Evolutionary conservation across 2,329 filamentous ascomycete genomes (phyloP).

Genomic region (Hypoxylon sp.): DNA sequence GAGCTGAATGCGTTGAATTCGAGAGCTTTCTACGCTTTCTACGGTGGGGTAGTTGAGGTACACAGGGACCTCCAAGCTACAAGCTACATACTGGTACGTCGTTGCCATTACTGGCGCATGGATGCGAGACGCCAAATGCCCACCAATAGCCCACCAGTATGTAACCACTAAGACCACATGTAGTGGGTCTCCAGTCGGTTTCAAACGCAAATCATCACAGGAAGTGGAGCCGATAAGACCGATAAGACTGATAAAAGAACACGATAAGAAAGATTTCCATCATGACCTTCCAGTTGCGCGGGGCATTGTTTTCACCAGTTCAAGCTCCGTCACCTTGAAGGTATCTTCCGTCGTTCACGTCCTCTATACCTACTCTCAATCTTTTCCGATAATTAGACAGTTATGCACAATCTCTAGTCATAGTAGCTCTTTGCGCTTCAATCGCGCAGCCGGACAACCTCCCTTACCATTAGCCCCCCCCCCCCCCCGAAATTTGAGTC

Average conservation of each 20-base stretch:
- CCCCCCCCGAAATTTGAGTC: too few species aligned
- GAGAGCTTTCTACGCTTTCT: conserved; percentile 45
- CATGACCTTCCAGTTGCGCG: conserved; percentile 6
- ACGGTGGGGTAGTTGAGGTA: conserved; percentile 31
- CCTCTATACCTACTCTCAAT: background rate
- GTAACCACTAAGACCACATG: background rate
- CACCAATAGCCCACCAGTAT: too few species aligned
- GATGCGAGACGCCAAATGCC: background rate
- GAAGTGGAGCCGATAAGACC: conserved; percentile 1
- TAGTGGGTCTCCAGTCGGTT: background rate
- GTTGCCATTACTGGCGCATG: background rate
- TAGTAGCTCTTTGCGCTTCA: background rate
- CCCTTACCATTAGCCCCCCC: background rate
- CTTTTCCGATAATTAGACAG: background rate
- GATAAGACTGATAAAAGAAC: conserved; percentile 10
- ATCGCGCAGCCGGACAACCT: background rate
- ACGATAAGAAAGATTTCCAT: conserved; percentile 35
- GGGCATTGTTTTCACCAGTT: conserved; percentile 11
- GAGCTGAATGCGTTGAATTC: conserved; percentile 45
- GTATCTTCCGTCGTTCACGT: background rate
- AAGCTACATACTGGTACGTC: background rate
- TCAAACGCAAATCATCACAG: conserved; percentile 8
- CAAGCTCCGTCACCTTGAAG: background rate
- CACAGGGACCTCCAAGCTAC: conserved; percentile 1
- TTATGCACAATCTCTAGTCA: background rate